Base-by-base conservation (phyloP, 2,329 filamentous ascomycete genomes). In the Cytospora mali region DNA sequence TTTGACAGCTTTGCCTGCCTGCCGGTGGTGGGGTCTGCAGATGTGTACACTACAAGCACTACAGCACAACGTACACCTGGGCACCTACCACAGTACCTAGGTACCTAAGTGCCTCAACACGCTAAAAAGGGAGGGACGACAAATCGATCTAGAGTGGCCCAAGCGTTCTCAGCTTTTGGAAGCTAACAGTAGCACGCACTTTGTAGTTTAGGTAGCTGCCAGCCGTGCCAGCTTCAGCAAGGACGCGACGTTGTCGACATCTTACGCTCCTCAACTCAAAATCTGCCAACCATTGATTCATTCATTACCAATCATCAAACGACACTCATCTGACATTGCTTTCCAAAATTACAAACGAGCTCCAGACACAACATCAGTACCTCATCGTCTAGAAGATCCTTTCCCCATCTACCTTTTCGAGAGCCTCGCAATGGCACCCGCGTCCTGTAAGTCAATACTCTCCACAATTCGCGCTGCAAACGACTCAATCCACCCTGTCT, bases 391-490 rank as follows among this genome's bases (percentile, higher is more conserved):
- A 46, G 42, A 46, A 46, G 42, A 46, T 46, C 42, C 18, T 23
- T 46, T 42, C 28, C 33, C 10, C 39, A 51, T 31, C 46, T 16
- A 35, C 54, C 33, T 50, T 27, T 51, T 56, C 28, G 33, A 29
- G 23, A 46, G 48, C 50, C 29, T 46, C 61, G 39, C 23, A 62
- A 65, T 65, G 64, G 64, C 64, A 55, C 64, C 56, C 55, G 31
- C 61, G 39, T 58, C 64, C 54, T 56, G 64, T 65, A 58, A 65
- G 64, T 63, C 50, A 49, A 28, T 56, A 46, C 53, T 62, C 56
- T 65, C 64, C 61, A 65, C 64, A 65, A 49, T 63, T 64, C 35
- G 62, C 58, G 49, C 56, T 65, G 64, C 57, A 49, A 63, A 56
- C 53, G 64, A 54, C 61, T 61, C 56, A 46, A 52, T 62, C 54